Percentiles rank a stretch among this genome's conserved stretches.
These are phyloP conservation scores for Fusarium sp. DNA, from an alignment of 2,329 filamentous ascomycete species.

Conservation along the genomic window DNA sequence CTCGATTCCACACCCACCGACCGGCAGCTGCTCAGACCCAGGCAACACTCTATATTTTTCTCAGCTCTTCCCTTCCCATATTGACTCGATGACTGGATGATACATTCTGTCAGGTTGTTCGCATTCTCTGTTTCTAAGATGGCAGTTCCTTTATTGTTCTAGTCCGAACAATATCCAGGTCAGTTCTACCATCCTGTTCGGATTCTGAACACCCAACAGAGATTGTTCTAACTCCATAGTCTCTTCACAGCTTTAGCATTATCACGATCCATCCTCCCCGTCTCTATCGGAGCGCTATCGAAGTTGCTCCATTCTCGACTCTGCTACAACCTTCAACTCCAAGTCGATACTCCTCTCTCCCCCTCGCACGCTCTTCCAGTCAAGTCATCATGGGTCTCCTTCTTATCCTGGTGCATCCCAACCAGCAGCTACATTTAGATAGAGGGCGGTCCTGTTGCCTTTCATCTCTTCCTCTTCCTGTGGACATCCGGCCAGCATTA, in stretches of 20 bases:
- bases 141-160: not conserved
- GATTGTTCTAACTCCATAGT: not conserved
- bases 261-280: not conserved
- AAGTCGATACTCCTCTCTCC: not conserved
- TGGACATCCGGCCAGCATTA: not conserved
- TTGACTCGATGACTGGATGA: not conserved
- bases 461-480: not conserved
- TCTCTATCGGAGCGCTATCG: not conserved
- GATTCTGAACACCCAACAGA: conserved; percentile 12
- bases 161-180: conserved; percentile 12
- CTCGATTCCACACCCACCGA: not conserved
- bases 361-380: not conserved
- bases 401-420: not conserved
- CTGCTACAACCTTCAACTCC: not conserved
- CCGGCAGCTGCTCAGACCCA: not conserved
- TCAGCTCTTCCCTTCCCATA: not conserved
- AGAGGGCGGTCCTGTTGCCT: rapidly evolving
- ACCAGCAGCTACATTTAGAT: not conserved
- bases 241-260: not conserved
- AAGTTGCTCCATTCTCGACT: not conserved
- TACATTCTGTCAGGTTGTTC: not conserved
- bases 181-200: conserved; percentile 2
- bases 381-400: not conserved
- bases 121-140: not conserved
- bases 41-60: not conserved